Percentiles rank a stretch among this genome's conserved stretches.
Evolutionary conservation across 78 protist genomes (phyloP).

Genomic region (Speleostelium caveatum): DNA sequence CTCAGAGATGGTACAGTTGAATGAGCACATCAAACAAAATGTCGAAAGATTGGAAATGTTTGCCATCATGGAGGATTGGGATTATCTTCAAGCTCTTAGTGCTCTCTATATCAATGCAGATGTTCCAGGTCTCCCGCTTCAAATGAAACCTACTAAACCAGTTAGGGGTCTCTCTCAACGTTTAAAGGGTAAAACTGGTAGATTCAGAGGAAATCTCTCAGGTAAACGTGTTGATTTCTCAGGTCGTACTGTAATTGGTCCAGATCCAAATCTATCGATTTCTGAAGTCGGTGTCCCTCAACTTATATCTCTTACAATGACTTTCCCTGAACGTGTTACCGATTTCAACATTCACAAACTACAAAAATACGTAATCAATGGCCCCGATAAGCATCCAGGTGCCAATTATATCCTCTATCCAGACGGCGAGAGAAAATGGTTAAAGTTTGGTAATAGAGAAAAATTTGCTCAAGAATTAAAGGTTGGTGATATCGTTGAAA

Average conservation of each 20-base stretch:
- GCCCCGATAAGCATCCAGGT: conserved; percentile 94
- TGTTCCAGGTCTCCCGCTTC: conserved; percentile 83
- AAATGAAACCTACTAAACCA: conserved; percentile 84
- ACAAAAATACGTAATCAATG: conserved; percentile 76
- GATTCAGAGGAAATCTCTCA: conserved; percentile 97
- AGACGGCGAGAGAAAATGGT: conserved; percentile 80
- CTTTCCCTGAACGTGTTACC: conserved; percentile 97
- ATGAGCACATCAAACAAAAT: conserved; percentile 71
- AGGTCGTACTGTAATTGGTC: conserved; percentile 99
- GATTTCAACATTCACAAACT: conserved; percentile 84
- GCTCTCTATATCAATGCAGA: conserved; percentile 90
- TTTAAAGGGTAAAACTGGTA: conserved; percentile 99
- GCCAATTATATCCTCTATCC: conserved; percentile 87
- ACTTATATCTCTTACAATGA: conserved; percentile 92
- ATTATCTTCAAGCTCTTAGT: conserved; percentile 83
- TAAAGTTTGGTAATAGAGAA: conserved; percentile 78
- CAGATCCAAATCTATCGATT: conserved; percentile 99
- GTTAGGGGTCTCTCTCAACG: conserved; percentile 96
- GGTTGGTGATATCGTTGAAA: conserved; percentile 95
- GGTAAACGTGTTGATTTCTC: conserved; percentile 99
- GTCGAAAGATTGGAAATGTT: conserved; percentile 35
- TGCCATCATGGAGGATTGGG: conserved; percentile 91
- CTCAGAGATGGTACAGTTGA: conserved; percentile 86
- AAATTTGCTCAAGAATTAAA: conserved; percentile 81
- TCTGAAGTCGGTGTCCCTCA: conserved; percentile 96